Evolutionary conservation across 495 filamentous ascomycete species (phyloP), one percentile per base, ranked within the genome.

Genomic region (Achaetomiella virescens): DNA sequence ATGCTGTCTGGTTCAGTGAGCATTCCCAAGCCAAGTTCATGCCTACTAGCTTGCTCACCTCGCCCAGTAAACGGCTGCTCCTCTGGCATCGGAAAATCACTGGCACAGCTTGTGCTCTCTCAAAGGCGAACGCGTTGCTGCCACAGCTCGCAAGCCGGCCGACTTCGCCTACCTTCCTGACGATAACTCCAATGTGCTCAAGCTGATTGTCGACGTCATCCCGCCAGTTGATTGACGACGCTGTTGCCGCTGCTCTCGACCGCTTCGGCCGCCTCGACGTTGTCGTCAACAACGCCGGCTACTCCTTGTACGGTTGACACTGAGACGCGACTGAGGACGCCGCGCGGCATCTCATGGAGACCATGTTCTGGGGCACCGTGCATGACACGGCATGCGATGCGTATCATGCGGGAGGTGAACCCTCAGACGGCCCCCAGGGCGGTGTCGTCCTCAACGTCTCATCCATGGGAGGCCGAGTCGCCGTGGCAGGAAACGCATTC

Each of bases 251-350:
- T 1, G 62, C 74, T 0, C 29, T 77, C 1, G 56, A 52, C 0
- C 68, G 65, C 35, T 80, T 80, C 58, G 61, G 63, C 24, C 75
- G 72, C 35, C 68, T 84, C 52, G 78, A 84, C 50, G 73, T 82
- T 18, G 62, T 81, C 18, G 75, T 82, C 58, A 82, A 83, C 68
- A 84, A 82, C 46, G 79, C 80, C 3, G 80, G 80, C 18, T 80
- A 80, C 56, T 60, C 66, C 6, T 66, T 77, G 6, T 41, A 54
- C 12, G 79, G 78, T n/a, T 6, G 74, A 74, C 49, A 72, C 75
- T 11, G 80, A 83, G 60, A 65, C 24, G 63, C 78, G 17, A 57
- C 62, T 0, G 71, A 76, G 14, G 58, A 61, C 6, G 66, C 74
- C 44, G 63, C 71, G 7, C 73, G 71, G n/a, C 59, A 52, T 5